Conservation (phyloP, 306 rosid genomes). For the Pachyrhizus erosus region DNA sequence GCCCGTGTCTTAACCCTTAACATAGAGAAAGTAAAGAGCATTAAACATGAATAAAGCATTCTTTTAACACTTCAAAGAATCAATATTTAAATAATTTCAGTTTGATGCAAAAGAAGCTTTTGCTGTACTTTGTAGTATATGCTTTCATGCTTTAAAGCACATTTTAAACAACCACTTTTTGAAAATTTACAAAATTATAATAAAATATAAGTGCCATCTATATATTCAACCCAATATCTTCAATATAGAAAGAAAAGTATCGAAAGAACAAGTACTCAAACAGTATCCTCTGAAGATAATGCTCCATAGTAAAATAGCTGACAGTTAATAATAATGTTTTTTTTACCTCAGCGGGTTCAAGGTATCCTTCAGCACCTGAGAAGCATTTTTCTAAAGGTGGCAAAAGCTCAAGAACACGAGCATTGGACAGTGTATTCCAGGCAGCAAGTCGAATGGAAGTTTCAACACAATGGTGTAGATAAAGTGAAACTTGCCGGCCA, state of each 20-base stretch:
- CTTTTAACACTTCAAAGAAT: no score
- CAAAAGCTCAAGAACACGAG: constrained; percentile 87
- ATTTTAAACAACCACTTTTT: constrained; percentile 23
- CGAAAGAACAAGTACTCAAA: not conserved
- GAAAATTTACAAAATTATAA: constrained; percentile 22
- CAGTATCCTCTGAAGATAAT: not conserved
- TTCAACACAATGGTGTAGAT: constrained; percentile 81
- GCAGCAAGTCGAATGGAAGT: constrained; percentile 75
- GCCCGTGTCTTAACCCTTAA: no score
- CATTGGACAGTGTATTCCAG: constrained; percentile 79
- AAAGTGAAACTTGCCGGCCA: constrained; percentile 90
- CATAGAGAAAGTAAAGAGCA: no score
- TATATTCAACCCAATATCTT: constrained; percentile 3
- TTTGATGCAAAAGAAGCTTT: no score
- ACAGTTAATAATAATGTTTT: constrained; percentile 10
- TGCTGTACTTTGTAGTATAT: not conserved
- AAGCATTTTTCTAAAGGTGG: constrained; percentile 81
- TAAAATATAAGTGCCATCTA: not conserved
- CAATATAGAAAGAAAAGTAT: not conserved
- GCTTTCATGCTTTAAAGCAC: constrained; percentile 19
- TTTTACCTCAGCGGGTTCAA: constrained; percentile 87
- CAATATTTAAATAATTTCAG: no score
- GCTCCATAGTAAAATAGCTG: not conserved
- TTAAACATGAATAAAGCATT: no score
- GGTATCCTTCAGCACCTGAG: constrained; percentile 77